A percentile compares a stretch with the other conserved stretches of the same genome.
Evolutionary conservation across 306 rosid species (phyloP).

Genomic region (Crataegus laevigata): DNA sequence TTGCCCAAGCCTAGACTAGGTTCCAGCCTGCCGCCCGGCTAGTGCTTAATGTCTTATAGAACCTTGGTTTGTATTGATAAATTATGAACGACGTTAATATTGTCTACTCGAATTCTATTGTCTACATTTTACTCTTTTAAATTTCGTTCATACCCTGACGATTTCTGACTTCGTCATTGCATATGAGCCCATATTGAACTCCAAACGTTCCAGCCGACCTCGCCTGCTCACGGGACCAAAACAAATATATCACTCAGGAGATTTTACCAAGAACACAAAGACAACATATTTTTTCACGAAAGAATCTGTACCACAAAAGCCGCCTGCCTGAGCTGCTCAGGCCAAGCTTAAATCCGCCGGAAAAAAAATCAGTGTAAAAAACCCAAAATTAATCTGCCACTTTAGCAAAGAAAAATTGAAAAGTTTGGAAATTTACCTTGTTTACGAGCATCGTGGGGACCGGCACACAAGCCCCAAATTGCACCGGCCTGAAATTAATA

Average conservation of each 20-base stretch:
- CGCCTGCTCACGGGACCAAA: conserved; percentile 41
- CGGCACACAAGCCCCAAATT: conserved; percentile 74
- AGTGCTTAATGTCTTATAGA: too few species aligned
- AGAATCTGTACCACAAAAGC: conserved; percentile 54
- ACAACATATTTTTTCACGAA: neutral
- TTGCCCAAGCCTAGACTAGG: too few species aligned
- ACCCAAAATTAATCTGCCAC: neutral
- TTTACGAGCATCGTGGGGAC: conserved; percentile 66
- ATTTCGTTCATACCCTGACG: too few species aligned
- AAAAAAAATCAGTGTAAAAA: neutral
- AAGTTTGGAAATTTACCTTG: conserved; percentile 27
- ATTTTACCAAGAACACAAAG: neutral
- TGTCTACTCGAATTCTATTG: too few species aligned
- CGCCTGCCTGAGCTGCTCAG: conserved; percentile 52
- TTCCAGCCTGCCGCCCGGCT: too few species aligned
- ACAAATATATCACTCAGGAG: neutral
- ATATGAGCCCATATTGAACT: conserved; percentile 68
- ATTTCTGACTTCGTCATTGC: too few species aligned
- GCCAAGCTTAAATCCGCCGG: conserved; percentile 39
- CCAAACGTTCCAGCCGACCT: conserved; percentile 39
- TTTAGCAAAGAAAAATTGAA: neutral
- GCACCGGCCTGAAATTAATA: conserved; percentile 68
- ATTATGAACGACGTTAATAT: too few species aligned
- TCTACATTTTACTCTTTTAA: too few species aligned
- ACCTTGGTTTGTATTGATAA: too few species aligned